Evolutionary conservation across 2,329 filamentous ascomycete genomes (phyloP).

Genomic region (Fusarium cicatricum): DNA sequence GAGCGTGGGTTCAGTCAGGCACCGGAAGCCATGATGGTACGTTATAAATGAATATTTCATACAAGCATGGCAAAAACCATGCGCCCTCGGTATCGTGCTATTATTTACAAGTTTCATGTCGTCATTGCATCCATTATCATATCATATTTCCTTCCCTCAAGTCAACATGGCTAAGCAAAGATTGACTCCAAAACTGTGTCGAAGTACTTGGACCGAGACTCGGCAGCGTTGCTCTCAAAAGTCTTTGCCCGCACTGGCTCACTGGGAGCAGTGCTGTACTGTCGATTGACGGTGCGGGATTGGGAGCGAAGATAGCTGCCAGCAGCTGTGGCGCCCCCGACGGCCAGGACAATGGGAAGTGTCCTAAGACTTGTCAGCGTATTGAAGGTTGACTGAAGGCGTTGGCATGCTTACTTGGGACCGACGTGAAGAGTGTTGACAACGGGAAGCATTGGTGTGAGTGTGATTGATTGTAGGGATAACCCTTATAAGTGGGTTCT

Average conservation of each 20-base stretch:
- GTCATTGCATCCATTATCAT: constrained; percentile 1
- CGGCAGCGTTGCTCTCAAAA: background rate
- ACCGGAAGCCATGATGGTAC: no score
- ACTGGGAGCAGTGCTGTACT: constrained; percentile 13
- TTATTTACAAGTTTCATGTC: constrained; percentile 2
- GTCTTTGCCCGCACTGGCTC: constrained; percentile 4
- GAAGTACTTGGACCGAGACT: constrained; percentile 27
- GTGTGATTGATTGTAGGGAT: background rate
- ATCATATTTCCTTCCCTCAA: constrained; percentile 12
- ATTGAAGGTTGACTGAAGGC: rapidly evolving
- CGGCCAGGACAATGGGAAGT: constrained; percentile 33
- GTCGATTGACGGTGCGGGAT: constrained; percentile 2
- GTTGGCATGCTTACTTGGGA: constrained; percentile 22
- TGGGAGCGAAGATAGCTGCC: constrained; percentile 22
- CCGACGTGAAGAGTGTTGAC: constrained; percentile 8
- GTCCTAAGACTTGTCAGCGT: constrained; percentile 20
- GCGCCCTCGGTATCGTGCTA: no score
- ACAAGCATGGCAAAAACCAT: no score
- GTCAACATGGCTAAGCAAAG: constrained; percentile 27
- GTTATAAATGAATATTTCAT: no score
- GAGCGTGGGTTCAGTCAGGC: no score
- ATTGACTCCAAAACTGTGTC: constrained; percentile 34
- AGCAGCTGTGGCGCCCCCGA: constrained; percentile 35
- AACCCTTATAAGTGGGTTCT: background rate
- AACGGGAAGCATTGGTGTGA: constrained; percentile 31